Percentiles rank a stretch among this genome's conserved stretches.
Evolutionary conservation across 768 basidiomycete genomes (phyloP).

Genomic region (Leccinum aurantiacum): DNA sequence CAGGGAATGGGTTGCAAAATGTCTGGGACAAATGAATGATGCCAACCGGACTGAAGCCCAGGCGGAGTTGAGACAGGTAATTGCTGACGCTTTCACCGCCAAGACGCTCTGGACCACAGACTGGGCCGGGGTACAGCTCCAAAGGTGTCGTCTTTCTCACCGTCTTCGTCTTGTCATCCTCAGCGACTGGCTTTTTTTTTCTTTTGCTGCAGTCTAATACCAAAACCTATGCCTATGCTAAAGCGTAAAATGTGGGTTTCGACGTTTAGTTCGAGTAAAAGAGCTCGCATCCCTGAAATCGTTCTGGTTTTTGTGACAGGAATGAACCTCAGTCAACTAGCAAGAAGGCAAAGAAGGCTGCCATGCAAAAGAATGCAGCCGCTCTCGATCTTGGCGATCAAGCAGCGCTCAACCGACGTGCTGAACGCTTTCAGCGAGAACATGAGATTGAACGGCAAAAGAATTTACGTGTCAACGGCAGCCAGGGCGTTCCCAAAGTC

Average conservation of each 20-base stretch:
- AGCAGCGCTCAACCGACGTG: constrained; percentile 70
- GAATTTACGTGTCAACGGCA: constrained; percentile 33
- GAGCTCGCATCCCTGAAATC: constrained; percentile 11
- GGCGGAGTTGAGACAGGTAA: constrained; percentile 93
- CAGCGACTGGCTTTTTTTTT: constrained; percentile 17
- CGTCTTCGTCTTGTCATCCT: constrained; percentile 9
- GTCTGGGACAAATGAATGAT: constrained; percentile 88
- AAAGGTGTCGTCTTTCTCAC: constrained; percentile 54
- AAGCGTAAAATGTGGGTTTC: constrained; percentile 70
- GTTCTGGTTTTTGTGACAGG: constrained; percentile 23
- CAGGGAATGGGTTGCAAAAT: constrained; percentile 95
- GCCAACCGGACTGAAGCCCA: constrained; percentile 85
- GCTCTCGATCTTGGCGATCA: constrained; percentile 62
- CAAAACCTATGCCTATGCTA: constrained; percentile 55
- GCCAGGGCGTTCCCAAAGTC: constrained; percentile 40
- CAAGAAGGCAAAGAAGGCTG: constrained; percentile 61
- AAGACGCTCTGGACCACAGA: constrained; percentile 91
- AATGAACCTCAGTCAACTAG: constrained; percentile 45
- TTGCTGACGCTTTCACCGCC: constrained; percentile 85
- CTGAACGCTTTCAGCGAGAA: constrained; percentile 88
- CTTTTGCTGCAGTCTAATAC: constrained; percentile 49
- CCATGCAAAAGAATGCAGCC: constrained; percentile 41
- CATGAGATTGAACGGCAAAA: constrained; percentile 82
- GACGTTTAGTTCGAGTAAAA: background rate
- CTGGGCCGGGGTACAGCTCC: constrained; percentile 85